A percentile compares a stretch with the other conserved stretches of the same genome.
Conservation (phyloP, 495 filamentous ascomycete species). For the Xylaria longipes region DNA sequence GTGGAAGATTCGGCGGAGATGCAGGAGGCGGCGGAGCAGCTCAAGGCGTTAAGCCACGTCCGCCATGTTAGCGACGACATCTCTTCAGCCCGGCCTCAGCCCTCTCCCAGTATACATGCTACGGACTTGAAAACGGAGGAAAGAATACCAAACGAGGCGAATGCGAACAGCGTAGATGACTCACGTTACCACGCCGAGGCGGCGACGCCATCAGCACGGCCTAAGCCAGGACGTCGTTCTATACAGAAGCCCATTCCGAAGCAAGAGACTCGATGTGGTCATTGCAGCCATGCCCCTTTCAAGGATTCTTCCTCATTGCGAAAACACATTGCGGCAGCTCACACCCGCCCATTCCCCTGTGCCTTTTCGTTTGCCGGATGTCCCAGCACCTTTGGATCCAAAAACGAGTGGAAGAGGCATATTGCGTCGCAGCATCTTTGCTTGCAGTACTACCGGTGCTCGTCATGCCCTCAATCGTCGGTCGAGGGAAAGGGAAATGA, state of each 20-base stretch:
- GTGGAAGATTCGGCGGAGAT: conserved; percentile 65
- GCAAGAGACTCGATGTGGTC: conserved; percentile 60
- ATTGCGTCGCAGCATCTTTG: conserved; percentile 88
- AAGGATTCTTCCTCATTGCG: conserved; percentile 63
- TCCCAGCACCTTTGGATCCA: conserved; percentile 81
- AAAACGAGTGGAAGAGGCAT: conserved; percentile 97
- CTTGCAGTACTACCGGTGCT: conserved; percentile 83
- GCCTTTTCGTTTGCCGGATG: conserved; percentile 88
- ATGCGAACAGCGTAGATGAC: conserved; percentile 49
- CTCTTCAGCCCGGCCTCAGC: conserved; percentile 33
- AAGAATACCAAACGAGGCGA: conserved; percentile 47
- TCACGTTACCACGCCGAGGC: conserved; percentile 43
- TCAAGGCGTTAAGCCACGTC: conserved; percentile 64
- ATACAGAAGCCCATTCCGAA: conserved; percentile 58
- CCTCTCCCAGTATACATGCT: conserved; percentile 27
- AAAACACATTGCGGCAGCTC: conserved; percentile 66
- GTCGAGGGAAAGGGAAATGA: conserved; percentile 64
- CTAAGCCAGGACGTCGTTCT: conserved; percentile 52
- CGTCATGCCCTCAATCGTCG: conserved; percentile 69
- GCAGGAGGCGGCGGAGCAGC: conserved; percentile 64
- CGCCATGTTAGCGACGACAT: conserved; percentile 54
- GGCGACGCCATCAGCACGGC: conserved; percentile 50
- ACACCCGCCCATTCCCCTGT: conserved; percentile 80
- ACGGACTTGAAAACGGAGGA: conserved; percentile 44
- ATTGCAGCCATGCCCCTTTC: conserved; percentile 63